Evolutionary conservation across 1,284 basidiomycete species (phyloP), one percentile per base, ranked within the genome.

Genomic region (Moesziomyces globuligerus): DNA sequence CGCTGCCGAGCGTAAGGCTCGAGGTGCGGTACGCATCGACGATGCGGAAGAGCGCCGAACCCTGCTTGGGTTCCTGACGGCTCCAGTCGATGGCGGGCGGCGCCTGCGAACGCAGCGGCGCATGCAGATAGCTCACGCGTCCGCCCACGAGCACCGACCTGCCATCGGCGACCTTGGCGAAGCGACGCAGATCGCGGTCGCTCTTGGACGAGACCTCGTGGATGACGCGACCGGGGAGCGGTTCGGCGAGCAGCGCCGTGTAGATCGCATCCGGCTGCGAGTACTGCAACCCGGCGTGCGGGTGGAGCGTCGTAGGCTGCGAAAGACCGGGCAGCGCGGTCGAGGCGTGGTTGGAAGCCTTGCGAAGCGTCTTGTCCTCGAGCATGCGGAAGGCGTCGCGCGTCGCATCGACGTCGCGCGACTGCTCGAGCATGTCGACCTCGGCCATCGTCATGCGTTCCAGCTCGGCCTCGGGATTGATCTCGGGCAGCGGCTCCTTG

Each of bases 261-360:
- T 74, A 78, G 61, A 81, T 76, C 9, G 48, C 52, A 56, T 81
- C 79, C 10, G 79, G 79, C 49, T 75, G 72, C 11, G 70, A 65
- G 49, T 77, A 81, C 59, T 81, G 79, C 51, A 81, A 29, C 3
- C 79, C 79, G 9, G 61, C 75, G 36, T 73, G 62, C 13, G 71
- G 64, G 38, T 81, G 79, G 23, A 72, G 46, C 9, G 74, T 64
- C 34, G 37, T 66, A 4, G 73, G 67, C 40, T 77, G 65, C 17
- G 60, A 65, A 1, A 59, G 39, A 26, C 73, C 55, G 13, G 65
- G 55, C 1, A 77, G 34, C 0, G 44, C 18, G 2, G 44, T 28
- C 28, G 56, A 69, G 0, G 29, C 0, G 1, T 54, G 42, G 11
- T 55, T 46, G 11, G 45, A 10, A 1, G 58, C 17, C 7, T 48